Percentiles rank a stretch among this genome's conserved stretches.
These are phyloP conservation scores for Botrytis medusae DNA, from an alignment of 2,329 filamentous ascomycete species.

Conservation along the genomic window DNA sequence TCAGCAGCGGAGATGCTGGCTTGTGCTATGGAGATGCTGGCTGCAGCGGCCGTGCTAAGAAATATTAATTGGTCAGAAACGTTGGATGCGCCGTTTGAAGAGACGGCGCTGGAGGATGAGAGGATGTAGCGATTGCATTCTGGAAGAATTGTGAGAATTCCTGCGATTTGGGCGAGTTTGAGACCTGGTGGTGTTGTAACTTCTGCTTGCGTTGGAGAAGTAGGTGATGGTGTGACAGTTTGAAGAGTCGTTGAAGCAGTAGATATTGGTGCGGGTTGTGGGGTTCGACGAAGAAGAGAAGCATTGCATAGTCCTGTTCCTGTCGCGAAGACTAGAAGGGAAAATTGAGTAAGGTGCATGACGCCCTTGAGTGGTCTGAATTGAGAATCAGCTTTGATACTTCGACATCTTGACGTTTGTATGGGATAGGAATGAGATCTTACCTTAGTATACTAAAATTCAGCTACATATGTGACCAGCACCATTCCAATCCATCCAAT, in stretches of 20 bases:
- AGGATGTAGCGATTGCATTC: not conserved
- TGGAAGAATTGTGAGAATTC: not conserved
- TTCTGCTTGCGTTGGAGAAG: not conserved
- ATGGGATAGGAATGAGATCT: not conserved
- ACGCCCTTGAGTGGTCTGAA: not conserved
- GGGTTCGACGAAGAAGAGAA: not conserved
- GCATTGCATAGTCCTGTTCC: conserved; percentile 11
- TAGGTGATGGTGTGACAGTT: not conserved
- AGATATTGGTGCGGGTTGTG: not conserved
- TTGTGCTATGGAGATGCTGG: conserved; percentile 3
- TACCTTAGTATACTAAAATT: not conserved
- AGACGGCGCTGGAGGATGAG: not conserved
- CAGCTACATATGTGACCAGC: conserved; percentile 11
- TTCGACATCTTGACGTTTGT: not conserved
- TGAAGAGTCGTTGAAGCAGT: not conserved
- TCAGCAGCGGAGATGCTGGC: not conserved
- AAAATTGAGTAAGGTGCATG: conserved; percentile 13
- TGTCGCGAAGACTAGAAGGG: conserved; percentile 11
- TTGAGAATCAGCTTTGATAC: not conserved
- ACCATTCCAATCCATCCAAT: not conserved
- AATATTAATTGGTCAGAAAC: not conserved
- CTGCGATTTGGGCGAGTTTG: not conserved
- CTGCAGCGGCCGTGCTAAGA: not conserved
- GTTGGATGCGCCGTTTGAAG: not conserved
- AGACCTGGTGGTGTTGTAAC: not conserved